Percentiles rank a stretch among this genome's conserved stretches.
These are phyloP conservation scores for Serendipita indica DNA, from an alignment of 768 basidiomycete genomes.

Conservation along the genomic window DNA sequence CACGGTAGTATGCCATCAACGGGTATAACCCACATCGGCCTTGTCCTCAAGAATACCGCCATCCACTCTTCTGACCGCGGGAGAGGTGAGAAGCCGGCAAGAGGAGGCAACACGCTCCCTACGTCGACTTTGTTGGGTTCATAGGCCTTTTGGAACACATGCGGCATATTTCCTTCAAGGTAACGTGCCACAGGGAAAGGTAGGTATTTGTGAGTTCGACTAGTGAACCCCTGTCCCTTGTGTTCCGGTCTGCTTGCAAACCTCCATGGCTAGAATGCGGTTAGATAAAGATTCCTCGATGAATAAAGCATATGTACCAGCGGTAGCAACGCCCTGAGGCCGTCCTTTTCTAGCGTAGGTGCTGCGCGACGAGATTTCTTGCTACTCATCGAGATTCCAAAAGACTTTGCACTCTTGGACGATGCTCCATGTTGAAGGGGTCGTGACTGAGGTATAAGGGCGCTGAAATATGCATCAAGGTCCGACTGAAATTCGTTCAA, in stretches of 20 bases:
- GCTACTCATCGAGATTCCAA: too few species aligned
- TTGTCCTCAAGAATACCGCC: neutral
- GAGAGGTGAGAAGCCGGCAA: neutral
- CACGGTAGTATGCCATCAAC: neutral
- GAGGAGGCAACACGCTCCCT: neutral
- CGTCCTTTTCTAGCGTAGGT: too few species aligned
- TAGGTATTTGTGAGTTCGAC: neutral
- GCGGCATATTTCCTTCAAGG: neutral
- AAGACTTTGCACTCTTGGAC: too few species aligned
- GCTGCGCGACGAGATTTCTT: too few species aligned
- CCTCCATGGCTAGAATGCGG: neutral
- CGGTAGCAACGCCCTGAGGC: neutral
- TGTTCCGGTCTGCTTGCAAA: constrained; percentile 1
- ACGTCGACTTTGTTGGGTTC: neutral
- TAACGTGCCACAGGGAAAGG: neutral
- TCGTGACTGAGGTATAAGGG: too few species aligned
- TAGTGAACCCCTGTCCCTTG: neutral
- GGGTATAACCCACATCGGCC: neutral
- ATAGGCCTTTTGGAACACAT: neutral
- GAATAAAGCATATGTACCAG: neutral
- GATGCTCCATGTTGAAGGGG: too few species aligned
- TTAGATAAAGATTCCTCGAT: neutral
- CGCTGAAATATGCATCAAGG: too few species aligned
- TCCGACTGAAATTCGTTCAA: too few species aligned
- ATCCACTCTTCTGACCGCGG: neutral